Evolutionary conservation across 2,329 filamentous ascomycete species (phyloP).

Genomic region (Cytospora chrysosperma): DNA sequence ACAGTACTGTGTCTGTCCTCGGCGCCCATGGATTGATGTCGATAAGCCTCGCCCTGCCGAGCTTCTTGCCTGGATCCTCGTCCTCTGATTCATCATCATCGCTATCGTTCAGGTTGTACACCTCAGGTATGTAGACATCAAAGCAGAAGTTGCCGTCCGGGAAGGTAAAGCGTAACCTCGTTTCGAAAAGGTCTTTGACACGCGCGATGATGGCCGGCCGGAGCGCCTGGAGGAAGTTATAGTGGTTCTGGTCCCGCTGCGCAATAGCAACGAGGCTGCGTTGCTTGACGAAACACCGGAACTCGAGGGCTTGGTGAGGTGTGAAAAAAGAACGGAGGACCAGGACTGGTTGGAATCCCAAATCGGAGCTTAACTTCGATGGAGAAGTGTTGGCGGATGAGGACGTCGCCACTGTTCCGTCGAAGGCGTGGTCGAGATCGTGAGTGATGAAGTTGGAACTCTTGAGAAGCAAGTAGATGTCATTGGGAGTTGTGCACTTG

Average conservation of each 20-base stretch:
- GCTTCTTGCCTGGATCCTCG: constrained; percentile 47
- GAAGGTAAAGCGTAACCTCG: constrained; percentile 72
- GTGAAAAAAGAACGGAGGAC: constrained; percentile 86
- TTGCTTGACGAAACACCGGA: constrained; percentile 90
- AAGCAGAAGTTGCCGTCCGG: constrained; percentile 83
- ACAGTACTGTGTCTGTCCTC: constrained; percentile 83
- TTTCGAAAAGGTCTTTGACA: constrained; percentile 75
- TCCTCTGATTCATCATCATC: constrained; percentile 47
- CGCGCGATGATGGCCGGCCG: constrained; percentile 64
- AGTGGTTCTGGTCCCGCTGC: constrained; percentile 88
- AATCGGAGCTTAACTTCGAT: constrained; percentile 25
- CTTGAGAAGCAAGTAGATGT: constrained; percentile 92
- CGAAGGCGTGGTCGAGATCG: constrained; percentile 90
- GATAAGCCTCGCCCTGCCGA: constrained; percentile 78
- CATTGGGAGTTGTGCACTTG: constrained; percentile 83
- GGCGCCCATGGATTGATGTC: constrained; percentile 96
- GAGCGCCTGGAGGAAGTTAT: constrained; percentile 71
- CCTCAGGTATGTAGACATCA: constrained; percentile 85
- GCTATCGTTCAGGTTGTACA: constrained; percentile 31
- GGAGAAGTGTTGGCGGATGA: constrained; percentile 33
- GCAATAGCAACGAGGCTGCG: constrained; percentile 77
- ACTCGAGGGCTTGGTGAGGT: constrained; percentile 88
- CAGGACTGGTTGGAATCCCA: constrained; percentile 69
- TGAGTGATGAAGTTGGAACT: constrained; percentile 93
- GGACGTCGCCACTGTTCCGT: constrained; percentile 58